Conservation (phyloP, 768 basidiomycete species). For the Tephrocybe rancida region DNA sequence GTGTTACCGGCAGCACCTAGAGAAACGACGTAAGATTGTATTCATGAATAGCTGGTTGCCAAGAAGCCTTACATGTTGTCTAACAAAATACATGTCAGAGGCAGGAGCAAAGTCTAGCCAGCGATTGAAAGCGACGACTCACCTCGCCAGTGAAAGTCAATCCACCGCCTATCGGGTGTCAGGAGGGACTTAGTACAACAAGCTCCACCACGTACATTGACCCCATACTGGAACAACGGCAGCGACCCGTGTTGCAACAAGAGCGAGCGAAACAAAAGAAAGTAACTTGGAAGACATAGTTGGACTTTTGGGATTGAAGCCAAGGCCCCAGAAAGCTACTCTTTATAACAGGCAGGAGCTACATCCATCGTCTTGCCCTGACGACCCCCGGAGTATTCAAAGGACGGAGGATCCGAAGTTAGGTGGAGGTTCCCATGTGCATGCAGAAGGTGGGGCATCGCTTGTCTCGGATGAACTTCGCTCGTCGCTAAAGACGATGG, state of each 20-base stretch:
- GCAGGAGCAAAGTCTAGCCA: neutral
- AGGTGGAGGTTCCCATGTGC: neutral
- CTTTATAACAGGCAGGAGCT: no score
- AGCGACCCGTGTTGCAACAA: constrained; percentile 18
- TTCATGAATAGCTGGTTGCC: neutral
- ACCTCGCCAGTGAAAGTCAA: constrained; percentile 35
- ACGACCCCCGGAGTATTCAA: no score
- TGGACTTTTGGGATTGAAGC: no score
- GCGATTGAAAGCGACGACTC: neutral
- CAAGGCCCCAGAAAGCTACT: neutral
- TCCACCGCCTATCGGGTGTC: constrained; percentile 25
- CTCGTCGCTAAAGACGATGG: neutral
- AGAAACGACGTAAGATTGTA: neutral
- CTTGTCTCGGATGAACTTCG: neutral
- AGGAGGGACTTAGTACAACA: neutral
- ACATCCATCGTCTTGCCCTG: no score
- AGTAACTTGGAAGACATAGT: constrained; percentile 26
- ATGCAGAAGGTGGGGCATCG: neutral
- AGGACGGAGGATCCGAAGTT: neutral
- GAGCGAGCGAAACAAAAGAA: constrained; percentile 24
- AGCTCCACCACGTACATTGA: constrained; percentile 29
- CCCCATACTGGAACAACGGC: constrained; percentile 37
- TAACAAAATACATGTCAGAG: constrained; percentile 3
- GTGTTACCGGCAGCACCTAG: constrained; percentile 32
- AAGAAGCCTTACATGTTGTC: constrained; percentile 28